phyloP scores from a whole-genome alignment of 805 yeast species.

The Maudiozyma saulgeensis region DNA sequence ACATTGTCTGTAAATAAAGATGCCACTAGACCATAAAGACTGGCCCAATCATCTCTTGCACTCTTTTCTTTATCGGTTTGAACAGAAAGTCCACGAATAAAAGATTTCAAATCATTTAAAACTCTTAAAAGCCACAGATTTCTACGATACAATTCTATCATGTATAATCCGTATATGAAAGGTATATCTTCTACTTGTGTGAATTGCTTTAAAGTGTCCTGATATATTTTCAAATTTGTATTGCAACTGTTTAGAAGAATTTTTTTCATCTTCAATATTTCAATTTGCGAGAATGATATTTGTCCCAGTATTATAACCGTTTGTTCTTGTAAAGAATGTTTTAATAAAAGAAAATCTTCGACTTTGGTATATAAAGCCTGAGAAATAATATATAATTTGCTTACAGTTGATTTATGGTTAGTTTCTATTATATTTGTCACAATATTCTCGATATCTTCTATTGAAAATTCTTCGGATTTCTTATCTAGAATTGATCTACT shows the following conservation, averaged over 20 bases:
- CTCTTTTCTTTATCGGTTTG: background rate
- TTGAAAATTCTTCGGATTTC: conserved; percentile 8
- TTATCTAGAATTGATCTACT: conserved; percentile 14
- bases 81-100: background rate
- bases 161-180: conserved; percentile 55
- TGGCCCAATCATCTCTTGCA: background rate
- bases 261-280: conserved; percentile 28
- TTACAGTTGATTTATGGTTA: conserved; percentile 10
- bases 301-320: conserved; percentile 24
- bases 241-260: conserved; percentile 27
- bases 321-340: conserved; percentile 27
- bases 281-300: conserved; percentile 32
- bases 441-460: conserved; percentile 5
- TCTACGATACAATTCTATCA: conserved; percentile 53
- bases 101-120: conserved; percentile 3
- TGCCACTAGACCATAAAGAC: background rate
- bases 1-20: background rate
- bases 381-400: conserved; percentile 20
- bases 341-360: conserved; percentile 20
- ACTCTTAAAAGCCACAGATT: conserved; percentile 39
- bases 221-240: conserved; percentile 21
- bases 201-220: conserved; percentile 16
- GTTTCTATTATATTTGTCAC: conserved; percentile 2
- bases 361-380: conserved; percentile 20
- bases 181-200: conserved; percentile 56